phyloP scores from a whole-genome alignment of 768 basidiomycete genomes.

The Lactarius psammicola region DNA sequence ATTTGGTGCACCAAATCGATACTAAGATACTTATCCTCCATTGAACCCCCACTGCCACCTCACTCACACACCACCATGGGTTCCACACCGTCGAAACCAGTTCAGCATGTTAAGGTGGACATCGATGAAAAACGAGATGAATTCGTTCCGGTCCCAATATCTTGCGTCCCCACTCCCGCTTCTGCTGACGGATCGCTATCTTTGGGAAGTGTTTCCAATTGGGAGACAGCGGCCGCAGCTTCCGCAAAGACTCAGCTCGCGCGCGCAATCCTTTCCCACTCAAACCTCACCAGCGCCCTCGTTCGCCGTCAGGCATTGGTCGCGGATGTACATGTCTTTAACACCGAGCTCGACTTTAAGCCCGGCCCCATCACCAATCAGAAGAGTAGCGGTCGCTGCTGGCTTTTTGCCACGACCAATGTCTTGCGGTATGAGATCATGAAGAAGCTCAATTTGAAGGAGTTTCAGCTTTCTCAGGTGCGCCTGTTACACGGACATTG shows the following conservation, averaged over 20 bases:
- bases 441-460: slow-evolving; percentile 79
- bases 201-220: slow-evolving; percentile 54
- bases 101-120: slow-evolving; percentile 19
- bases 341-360: slow-evolving; percentile 75
- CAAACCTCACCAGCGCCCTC: slow-evolving; percentile 61
- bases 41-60: too few species aligned
- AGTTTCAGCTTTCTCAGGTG: slow-evolving; percentile 91
- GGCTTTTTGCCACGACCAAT: slow-evolving; percentile 93
- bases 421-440: slow-evolving; percentile 80
- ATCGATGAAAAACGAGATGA: slow-evolving; percentile 29
- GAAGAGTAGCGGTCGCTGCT: slow-evolving; percentile 87
- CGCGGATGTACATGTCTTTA: slow-evolving; percentile 77
- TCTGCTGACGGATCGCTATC: slow-evolving; percentile 65
- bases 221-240: slow-evolving; percentile 57
- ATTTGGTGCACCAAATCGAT: too few species aligned
- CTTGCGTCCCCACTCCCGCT: slow-evolving; percentile 38
- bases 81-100: slow-evolving; percentile 37
- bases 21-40: too few species aligned
- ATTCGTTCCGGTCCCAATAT: slow-evolving; percentile 23
- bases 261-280: slow-evolving; percentile 71
- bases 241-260: slow-evolving; percentile 68
- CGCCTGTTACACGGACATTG: slow-evolving; percentile 23
- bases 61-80: slow-evolving; percentile 38
- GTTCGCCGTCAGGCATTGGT: slow-evolving; percentile 61
- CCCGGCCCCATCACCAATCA: slow-evolving; percentile 84